phyloP scores from a whole-genome alignment of 495 filamentous ascomycete genomes.

The Neurospora terricola region DNA sequence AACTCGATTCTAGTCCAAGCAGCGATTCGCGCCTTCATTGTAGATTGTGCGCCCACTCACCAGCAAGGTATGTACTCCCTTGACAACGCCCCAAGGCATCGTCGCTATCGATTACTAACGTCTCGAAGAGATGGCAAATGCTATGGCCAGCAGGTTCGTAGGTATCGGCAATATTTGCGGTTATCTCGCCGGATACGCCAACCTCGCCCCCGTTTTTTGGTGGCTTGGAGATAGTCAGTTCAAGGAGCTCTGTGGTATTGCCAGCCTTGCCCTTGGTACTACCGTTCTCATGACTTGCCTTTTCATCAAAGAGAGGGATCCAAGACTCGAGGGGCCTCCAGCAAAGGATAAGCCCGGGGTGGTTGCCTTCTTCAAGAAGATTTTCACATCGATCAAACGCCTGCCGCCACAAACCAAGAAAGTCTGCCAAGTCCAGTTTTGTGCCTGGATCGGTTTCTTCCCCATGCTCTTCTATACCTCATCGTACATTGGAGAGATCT shows the following conservation, averaged over 20 bases:
- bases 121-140: conserved; percentile 60
- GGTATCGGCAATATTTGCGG: conserved; percentile 82
- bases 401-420: conserved; percentile 70
- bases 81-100: neutral
- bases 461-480: conserved; percentile 91
- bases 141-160: conserved; percentile 71
- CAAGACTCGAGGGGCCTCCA: conserved; percentile 55
- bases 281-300: conserved; percentile 59
- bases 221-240: conserved; percentile 81
- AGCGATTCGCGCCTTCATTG: conserved; percentile 78
- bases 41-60: conserved; percentile 79
- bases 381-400: conserved; percentile 62
- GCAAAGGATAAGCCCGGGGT: conserved; percentile 51
- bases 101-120: conserved; percentile 4
- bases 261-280: conserved; percentile 53
- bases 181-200: conserved; percentile 70
- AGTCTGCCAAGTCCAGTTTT: conserved; percentile 81
- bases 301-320: conserved; percentile 67
- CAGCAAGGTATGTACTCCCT: conserved; percentile 52
- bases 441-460: conserved; percentile 91
- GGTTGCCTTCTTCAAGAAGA: conserved; percentile 64
- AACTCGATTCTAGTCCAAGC: conserved; percentile 56
- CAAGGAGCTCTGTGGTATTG: conserved; percentile 77
- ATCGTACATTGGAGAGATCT: conserved; percentile 83
- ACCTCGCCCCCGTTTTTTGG: conserved; percentile 59